phyloP scores from a whole-genome alignment of 345 rosid species.

The Limnanthes douglasii region DNA sequence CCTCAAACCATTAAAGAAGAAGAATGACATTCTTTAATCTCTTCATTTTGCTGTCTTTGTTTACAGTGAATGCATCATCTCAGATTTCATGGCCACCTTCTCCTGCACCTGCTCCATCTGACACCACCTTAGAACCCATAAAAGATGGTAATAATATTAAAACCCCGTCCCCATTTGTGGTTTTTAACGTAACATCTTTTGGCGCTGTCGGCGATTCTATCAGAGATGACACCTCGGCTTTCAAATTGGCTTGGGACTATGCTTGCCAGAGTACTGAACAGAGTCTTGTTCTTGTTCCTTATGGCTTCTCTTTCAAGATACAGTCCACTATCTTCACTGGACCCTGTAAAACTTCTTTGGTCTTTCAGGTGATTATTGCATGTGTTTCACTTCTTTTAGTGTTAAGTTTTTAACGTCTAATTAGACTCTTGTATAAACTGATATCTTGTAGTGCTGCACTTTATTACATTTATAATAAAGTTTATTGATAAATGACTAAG shows the following conservation, averaged over 20 bases:
- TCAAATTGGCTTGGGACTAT: conserved; percentile 78
- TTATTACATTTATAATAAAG: no score
- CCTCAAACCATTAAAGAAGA: no score
- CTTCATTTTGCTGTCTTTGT: no score
- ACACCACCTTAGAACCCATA: no score
- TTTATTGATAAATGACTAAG: no score
- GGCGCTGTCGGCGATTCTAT: conserved; percentile 73
- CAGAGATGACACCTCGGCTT: conserved; percentile 56
- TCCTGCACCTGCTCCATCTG: conserved; percentile 8
- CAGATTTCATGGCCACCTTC: conserved; percentile 5
- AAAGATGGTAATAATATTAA: neutral
- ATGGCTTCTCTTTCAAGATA: conserved; percentile 46
- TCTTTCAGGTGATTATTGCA: conserved; percentile 39
- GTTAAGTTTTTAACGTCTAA: no score
- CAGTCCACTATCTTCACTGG: conserved; percentile 74
- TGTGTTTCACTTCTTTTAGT: no score
- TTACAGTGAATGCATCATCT: no score
- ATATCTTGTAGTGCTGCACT: no score
- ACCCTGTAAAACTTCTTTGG: conserved; percentile 45
- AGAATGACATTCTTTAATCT: no score
- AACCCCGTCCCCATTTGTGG: neutral
- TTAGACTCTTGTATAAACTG: no score
- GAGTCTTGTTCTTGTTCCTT: conserved; percentile 34
- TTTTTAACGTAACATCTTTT: conserved; percentile 44
- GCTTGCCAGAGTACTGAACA: conserved; percentile 28